Base-by-base conservation (phyloP, 2,329 filamentous ascomycete species). In the Boeremia exigua region DNA sequence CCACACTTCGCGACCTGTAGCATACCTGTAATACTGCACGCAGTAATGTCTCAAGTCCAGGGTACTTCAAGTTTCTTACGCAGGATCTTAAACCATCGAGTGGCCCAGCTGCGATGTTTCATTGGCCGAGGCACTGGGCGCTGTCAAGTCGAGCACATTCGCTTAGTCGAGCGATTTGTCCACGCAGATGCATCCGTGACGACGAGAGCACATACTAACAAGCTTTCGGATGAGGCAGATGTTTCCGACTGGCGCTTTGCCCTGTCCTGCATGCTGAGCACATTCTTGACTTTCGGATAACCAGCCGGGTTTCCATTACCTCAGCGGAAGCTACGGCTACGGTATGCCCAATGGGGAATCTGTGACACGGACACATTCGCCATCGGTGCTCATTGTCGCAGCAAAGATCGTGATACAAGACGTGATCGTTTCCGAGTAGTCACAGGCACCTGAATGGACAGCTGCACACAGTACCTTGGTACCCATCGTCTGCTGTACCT, bases 381-480 rank as follows among this genome's bases (percentile, higher is more conserved):
- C 58, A 67, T 58, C 59, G 54, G 51, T 58, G 57, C 53, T 63
- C 59, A 62, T 63, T 51, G 56, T 61, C 42, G 54, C 54, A 51
- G 48, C 53, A 56, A 54, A 60, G 58, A 56, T 58, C 59, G 59
- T 54, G 53, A 61, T 52, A 47, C 43, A 58, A 53, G 58, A 58
- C 53, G 56, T 56, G 52, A 56, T 54, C 27, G 39, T 51, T 52
- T 55, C 55, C 57, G 52, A 56, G 54, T 14, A 56, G 43, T 56
- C 60, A 68, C 65, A 66, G 39, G 60, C 63, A 68, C 48, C 60
- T 61, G 56, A 54, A 30, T 62, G 58, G 63, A 58, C 59, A 49
- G 60, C 48, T 52, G 54, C 33, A 27, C 47, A 50, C 30, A 42
- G 32, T 50, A 42, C 42, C 33, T 45, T 47, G 36, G 42, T 56